phyloP scores from a whole-genome alignment of 768 basidiomycete species.

The Suillus brevipes region DNA sequence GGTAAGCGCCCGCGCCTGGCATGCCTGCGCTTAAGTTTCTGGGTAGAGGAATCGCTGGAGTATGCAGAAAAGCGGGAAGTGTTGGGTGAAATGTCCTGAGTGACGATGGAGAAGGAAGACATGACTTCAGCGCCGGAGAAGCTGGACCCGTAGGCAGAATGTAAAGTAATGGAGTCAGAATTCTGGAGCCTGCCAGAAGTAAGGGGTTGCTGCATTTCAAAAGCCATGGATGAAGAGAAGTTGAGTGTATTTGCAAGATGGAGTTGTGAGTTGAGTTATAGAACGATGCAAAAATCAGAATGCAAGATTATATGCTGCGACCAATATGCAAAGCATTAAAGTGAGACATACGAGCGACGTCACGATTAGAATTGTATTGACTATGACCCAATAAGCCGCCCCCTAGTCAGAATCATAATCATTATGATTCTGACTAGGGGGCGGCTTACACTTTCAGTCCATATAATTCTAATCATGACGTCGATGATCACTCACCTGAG shows the following conservation, averaged over 20 bases:
- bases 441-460: no score
- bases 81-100: neutral
- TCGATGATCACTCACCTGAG: neutral
- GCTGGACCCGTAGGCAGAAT: neutral
- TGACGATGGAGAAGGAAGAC: neutral
- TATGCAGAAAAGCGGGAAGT: neutral
- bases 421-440: no score
- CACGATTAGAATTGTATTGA: neutral
- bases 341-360: neutral
- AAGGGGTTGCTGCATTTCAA: neutral
- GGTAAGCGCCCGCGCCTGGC: neutral
- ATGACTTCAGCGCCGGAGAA: neutral
- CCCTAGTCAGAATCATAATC: slow-evolving; percentile 3
- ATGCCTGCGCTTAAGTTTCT: neutral
- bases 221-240: neutral
- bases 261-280: neutral
- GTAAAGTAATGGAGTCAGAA: neutral
- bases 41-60: neutral
- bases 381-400: neutral
- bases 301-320: neutral
- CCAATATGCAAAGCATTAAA: neutral
- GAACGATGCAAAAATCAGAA: neutral
- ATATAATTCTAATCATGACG: no score
- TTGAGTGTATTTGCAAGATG: neutral
- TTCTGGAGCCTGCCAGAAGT: slow-evolving; percentile 1